phyloP scores from a whole-genome alignment of 2,329 filamentous ascomycete species.

The Exutisphaerella laricina region DNA sequence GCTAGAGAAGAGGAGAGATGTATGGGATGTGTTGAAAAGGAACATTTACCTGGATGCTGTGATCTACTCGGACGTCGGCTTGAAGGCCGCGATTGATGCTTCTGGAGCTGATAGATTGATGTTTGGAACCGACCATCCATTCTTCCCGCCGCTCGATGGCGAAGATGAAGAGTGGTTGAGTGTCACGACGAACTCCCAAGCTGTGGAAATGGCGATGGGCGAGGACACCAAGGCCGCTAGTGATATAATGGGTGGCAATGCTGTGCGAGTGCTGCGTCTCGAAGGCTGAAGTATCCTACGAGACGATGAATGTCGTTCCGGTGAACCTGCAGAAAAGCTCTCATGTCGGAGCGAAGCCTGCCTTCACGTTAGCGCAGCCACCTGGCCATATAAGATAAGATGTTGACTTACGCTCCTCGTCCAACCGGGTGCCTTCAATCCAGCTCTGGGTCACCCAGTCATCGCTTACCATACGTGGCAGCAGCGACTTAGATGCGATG shows the following conservation, averaged over 20 bases:
- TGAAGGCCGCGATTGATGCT: conserved; percentile 65
- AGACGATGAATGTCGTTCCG: no score
- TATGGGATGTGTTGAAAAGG: conserved; percentile 62
- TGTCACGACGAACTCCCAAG: conserved; percentile 54
- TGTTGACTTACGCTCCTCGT: conserved; percentile 56
- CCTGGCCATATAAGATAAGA: background rate
- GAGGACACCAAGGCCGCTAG: conserved; percentile 42
- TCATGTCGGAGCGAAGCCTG: conserved; percentile 3
- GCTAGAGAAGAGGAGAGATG: conserved; percentile 49
- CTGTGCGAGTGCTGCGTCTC: conserved; percentile 46
- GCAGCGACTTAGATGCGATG: conserved; percentile 28
- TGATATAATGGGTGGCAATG: conserved; percentile 57
- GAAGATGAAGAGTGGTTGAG: conserved; percentile 63
- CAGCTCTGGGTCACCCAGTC: conserved; percentile 78
- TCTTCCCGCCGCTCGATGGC: conserved; percentile 68
- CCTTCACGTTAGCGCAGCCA: background rate
- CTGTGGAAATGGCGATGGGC: conserved; percentile 51
- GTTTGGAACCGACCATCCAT: conserved; percentile 68
- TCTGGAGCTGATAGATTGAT: conserved; percentile 52
- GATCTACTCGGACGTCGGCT: conserved; percentile 68
- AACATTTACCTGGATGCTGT: conserved; percentile 89
- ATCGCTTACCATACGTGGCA: conserved; percentile 64
- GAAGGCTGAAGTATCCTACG: background rate
- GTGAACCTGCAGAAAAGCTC: no score
- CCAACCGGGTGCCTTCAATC: conserved; percentile 68